Evolutionary conservation across 768 basidiomycete genomes (phyloP).

Genomic region (Lactarius sp.): DNA sequence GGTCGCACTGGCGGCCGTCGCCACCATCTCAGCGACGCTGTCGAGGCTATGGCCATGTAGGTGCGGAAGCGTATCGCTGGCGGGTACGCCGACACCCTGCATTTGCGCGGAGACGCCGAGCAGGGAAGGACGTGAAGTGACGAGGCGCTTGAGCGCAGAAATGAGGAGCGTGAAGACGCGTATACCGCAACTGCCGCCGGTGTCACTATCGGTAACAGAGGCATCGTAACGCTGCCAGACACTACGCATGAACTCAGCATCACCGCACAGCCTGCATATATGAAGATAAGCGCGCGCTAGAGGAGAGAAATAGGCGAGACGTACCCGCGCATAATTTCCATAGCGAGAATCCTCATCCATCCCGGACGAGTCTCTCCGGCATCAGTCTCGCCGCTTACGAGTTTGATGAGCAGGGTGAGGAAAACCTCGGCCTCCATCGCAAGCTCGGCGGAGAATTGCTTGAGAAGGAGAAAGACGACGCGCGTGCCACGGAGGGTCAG

Average conservation of each 20-base stretch:
- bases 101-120: conserved; percentile 79
- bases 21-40: conserved; percentile 77
- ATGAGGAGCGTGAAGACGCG: conserved; percentile 76
- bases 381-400: conserved; percentile 9
- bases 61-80: conserved; percentile 35
- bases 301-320: not conserved
- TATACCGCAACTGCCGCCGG: conserved; percentile 54
- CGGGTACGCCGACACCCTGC: conserved; percentile 65
- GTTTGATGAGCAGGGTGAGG: conserved; percentile 14
- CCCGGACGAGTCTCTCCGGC: conserved; percentile 10
- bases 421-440: conserved; percentile 64
- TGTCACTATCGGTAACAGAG: conserved; percentile 42
- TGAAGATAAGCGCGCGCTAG: not conserved
- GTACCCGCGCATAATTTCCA: conserved; percentile 24
- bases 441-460: conserved; percentile 82
- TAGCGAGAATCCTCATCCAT: conserved; percentile 26
- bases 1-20: conserved; percentile 75
- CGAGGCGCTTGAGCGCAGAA: conserved; percentile 75
- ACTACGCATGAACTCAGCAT: conserved; percentile 23
- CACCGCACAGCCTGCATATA: conserved; percentile 17
- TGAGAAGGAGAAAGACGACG: conserved; percentile 88
- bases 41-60: conserved; percentile 56
- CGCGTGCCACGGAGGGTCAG: conserved; percentile 87
- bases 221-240: conserved; percentile 24
- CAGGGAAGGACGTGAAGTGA: conserved; percentile 83